phyloP scores from a whole-genome alignment of 345 rosid genomes.

The Eucalyptus grandis region DNA sequence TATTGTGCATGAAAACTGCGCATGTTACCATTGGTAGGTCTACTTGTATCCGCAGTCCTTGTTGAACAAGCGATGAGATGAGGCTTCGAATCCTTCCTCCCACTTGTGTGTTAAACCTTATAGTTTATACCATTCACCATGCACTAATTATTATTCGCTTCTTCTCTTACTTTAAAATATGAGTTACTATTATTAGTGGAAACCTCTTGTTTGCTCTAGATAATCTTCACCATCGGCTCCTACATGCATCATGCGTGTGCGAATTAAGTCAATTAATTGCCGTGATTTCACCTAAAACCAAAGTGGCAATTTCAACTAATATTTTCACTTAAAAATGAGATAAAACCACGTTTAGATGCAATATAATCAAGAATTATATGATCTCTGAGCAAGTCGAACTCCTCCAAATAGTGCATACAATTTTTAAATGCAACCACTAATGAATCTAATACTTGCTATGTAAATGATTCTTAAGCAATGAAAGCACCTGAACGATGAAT shows the following conservation, averaged over 20 bases:
- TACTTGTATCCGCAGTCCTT: not conserved
- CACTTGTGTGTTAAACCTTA: not conserved
- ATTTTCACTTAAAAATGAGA: not conserved
- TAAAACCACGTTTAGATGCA: too few relatives aligned
- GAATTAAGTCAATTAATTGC: not conserved
- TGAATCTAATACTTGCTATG: not conserved
- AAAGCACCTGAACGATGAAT: not conserved
- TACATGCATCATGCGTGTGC: not conserved
- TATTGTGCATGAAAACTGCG: not conserved
- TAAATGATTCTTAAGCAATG: not conserved
- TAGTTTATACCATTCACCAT: not conserved
- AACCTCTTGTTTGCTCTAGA: not conserved
- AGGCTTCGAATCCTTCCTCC: not conserved
- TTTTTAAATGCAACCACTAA: not conserved
- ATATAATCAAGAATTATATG: too few relatives aligned
- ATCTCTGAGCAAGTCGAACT: not conserved
- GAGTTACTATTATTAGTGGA: not conserved
- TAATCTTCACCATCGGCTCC: not conserved
- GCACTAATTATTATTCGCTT: not conserved
- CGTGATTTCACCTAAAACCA: not conserved
- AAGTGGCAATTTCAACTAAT: not conserved
- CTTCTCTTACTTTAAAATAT: not conserved
- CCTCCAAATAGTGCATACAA: not conserved
- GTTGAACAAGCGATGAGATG: not conserved
- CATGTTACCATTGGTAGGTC: not conserved